These are phyloP conservation scores for Aspergillus sp. DNA, from an alignment of 2,329 filamentous ascomycete species.

Conservation along the genomic window DNA sequence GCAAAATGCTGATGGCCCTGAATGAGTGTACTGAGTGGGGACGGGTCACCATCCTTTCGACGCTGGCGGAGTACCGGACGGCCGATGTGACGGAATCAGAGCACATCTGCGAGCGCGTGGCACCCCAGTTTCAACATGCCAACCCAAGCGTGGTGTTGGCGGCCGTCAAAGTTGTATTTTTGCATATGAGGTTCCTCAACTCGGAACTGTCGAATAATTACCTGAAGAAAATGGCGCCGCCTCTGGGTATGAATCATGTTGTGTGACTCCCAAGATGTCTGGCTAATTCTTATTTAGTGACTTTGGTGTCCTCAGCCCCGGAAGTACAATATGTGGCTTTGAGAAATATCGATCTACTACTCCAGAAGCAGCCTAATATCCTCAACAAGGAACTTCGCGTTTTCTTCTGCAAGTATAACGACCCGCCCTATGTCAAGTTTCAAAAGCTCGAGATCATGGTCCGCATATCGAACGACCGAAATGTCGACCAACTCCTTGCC, in stretches of 20 bases:
- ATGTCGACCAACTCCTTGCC: slow-evolving; percentile 86
- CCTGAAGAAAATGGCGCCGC: slow-evolving; percentile 97
- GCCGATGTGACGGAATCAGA: slow-evolving; percentile 90
- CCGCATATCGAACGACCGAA: slow-evolving; percentile 92
- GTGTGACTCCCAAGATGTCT: neutral
- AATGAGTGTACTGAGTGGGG: slow-evolving; percentile 99
- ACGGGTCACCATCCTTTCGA: slow-evolving; percentile 82
- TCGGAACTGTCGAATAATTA: slow-evolving; percentile 73
- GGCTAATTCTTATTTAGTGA: slow-evolving; percentile 52
- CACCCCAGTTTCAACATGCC: slow-evolving; percentile 95
- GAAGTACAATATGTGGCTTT: slow-evolving; percentile 98
- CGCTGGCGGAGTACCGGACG: slow-evolving; percentile 78
- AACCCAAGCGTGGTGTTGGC: slow-evolving; percentile 94
- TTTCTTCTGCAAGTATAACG: slow-evolving; percentile 99
- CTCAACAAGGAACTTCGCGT: slow-evolving; percentile 94
- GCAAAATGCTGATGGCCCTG: slow-evolving; percentile 91
- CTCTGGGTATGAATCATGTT: slow-evolving; percentile 55
- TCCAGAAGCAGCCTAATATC: slow-evolving; percentile 94
- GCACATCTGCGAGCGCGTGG: slow-evolving; percentile 93
- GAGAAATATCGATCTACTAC: slow-evolving; percentile 86
- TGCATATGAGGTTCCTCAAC: slow-evolving; percentile 82
- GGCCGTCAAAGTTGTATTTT: slow-evolving; percentile 95
- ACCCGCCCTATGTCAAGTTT: slow-evolving; percentile 93
- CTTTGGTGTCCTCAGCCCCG: slow-evolving; percentile 84
- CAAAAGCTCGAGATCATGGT: slow-evolving; percentile 99